A percentile compares a stretch with the other conserved stretches of the same genome.
phyloP scores from a whole-genome alignment of 2,329 filamentous ascomycete species.

The Fusarium zealandicum region DNA sequence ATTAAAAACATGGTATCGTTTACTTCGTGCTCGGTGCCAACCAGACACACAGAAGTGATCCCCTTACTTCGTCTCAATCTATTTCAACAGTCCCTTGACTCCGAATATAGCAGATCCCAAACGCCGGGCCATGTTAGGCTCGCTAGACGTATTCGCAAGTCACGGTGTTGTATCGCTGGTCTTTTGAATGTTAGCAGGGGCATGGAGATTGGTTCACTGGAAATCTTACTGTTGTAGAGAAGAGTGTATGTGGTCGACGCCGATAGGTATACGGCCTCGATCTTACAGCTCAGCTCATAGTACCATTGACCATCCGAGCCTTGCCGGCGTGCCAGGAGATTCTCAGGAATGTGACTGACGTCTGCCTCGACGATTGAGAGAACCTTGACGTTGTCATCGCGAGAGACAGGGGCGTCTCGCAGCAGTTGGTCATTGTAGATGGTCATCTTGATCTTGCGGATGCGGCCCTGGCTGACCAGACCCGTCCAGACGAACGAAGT shows the following conservation, averaged over 20 bases:
- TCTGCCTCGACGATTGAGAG: slow-evolving; percentile 51
- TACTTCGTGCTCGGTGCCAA: neutral
- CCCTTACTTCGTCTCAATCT: neutral
- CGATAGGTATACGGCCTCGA: slow-evolving; percentile 53
- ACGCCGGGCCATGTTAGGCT: neutral
- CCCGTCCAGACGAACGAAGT: slow-evolving; percentile 44
- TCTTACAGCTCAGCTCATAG: slow-evolving; percentile 50
- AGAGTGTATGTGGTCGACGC: slow-evolving; percentile 54
- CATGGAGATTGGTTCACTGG: too few species aligned
- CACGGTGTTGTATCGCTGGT: slow-evolving; percentile 51
- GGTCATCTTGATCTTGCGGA: slow-evolving; percentile 45
- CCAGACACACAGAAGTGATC: neutral
- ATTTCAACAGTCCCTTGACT: neutral
- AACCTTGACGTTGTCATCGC: slow-evolving; percentile 47
- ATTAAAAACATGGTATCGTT: neutral
- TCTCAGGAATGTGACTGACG: slow-evolving; percentile 51
- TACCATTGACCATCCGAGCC: slow-evolving; percentile 51
- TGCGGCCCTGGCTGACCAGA: slow-evolving; percentile 45
- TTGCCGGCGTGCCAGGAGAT: slow-evolving; percentile 42
- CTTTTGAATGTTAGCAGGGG: slow-evolving; percentile 38
- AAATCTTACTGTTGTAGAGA: slow-evolving; percentile 50
- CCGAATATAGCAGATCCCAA: neutral
- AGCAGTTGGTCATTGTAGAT: slow-evolving; percentile 47
- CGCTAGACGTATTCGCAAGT: slow-evolving; percentile 52
- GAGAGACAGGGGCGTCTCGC: slow-evolving; percentile 46